These are phyloP conservation scores for Corchorus olitorius DNA, from an alignment of 345 rosid genomes.

Conservation along the genomic window DNA sequence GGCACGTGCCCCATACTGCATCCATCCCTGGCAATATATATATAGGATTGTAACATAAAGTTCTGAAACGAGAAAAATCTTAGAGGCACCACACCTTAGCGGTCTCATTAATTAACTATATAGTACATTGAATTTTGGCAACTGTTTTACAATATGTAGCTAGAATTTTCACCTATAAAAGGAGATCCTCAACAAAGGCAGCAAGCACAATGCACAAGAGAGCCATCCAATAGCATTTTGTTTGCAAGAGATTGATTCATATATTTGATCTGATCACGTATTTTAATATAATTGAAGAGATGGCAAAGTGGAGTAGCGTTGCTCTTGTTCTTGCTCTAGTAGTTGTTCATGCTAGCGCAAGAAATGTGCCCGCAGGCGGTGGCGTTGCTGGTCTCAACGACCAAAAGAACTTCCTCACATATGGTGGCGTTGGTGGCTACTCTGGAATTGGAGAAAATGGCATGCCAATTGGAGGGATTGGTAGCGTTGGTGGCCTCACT, in stretches of 20 bases:
- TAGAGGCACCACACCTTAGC: constrained; percentile 11
- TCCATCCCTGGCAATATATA: too few relatives aligned
- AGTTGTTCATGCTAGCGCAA: constrained; percentile 36
- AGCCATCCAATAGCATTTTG: not conserved
- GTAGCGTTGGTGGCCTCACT: constrained; percentile 35
- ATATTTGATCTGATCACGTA: too few relatives aligned
- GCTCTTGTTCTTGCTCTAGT: constrained; percentile 43
- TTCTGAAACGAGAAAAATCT: not conserved
- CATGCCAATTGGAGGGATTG: constrained; percentile 56
- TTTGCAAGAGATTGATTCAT: not conserved
- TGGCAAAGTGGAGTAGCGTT: constrained; percentile 35
- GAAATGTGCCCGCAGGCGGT: constrained; percentile 35
- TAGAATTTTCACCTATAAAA: constrained; percentile 28
- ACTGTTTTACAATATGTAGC: not conserved
- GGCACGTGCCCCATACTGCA: too few relatives aligned
- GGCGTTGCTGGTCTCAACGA: constrained; percentile 48
- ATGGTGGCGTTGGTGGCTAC: constrained; percentile 64
- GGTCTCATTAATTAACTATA: not conserved
- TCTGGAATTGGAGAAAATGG: constrained; percentile 60
- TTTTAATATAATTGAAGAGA: not conserved
- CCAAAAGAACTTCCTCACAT: constrained; percentile 69
- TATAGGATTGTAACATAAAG: too few relatives aligned
- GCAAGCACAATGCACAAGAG: not conserved
- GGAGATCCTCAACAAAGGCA: not conserved
- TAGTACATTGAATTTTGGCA: not conserved